phyloP scores from a whole-genome alignment of 371 early-diverging fungal species.

The Entomophthora muscae region DNA sequence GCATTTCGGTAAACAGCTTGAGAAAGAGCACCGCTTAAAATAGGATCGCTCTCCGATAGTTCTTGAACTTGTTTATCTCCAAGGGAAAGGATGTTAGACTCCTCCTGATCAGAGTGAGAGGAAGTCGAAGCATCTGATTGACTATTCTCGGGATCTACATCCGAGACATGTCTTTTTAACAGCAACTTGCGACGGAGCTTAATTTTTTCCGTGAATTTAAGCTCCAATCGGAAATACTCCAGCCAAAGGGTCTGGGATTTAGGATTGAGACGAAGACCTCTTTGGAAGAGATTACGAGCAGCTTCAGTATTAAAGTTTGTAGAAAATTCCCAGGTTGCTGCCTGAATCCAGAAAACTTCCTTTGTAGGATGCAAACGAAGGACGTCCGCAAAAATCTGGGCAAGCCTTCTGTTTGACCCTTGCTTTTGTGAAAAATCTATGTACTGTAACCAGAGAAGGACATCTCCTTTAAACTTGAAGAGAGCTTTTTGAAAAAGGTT shows the following conservation, averaged over 20 bases:
- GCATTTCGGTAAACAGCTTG: conserved; percentile 67
- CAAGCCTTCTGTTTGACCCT: background rate
- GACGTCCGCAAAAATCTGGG: conserved; percentile 29
- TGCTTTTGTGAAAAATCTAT: conserved; percentile 54
- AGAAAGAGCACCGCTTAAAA: conserved; percentile 65
- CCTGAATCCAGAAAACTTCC: conserved; percentile 70
- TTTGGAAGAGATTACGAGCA: conserved; percentile 70
- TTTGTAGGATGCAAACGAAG: conserved; percentile 73
- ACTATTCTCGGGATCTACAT: conserved; percentile 14
- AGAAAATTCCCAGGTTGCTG: conserved; percentile 78
- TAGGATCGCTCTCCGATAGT: conserved; percentile 32
- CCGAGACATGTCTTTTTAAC: conserved; percentile 33
- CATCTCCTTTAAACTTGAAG: conserved; percentile 59
- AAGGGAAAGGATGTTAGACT: conserved; percentile 26
- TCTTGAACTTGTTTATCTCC: conserved; percentile 25
- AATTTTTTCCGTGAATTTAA: conserved; percentile 74
- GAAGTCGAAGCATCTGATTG: conserved; percentile 19
- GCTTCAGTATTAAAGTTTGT: conserved; percentile 58
- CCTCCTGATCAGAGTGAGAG: conserved; percentile 18
- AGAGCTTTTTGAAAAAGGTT: conserved; percentile 63
- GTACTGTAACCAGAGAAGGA: conserved; percentile 77
- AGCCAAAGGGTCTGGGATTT: conserved; percentile 56
- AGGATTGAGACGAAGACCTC: conserved; percentile 70
- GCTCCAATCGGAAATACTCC: conserved; percentile 83
- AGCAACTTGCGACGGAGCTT: conserved; percentile 60